Evolutionary conservation across 176 grass and related monocot species (phyloP), one percentile per base, ranked within the genome.

Genomic region (Carex cristatella): DNA sequence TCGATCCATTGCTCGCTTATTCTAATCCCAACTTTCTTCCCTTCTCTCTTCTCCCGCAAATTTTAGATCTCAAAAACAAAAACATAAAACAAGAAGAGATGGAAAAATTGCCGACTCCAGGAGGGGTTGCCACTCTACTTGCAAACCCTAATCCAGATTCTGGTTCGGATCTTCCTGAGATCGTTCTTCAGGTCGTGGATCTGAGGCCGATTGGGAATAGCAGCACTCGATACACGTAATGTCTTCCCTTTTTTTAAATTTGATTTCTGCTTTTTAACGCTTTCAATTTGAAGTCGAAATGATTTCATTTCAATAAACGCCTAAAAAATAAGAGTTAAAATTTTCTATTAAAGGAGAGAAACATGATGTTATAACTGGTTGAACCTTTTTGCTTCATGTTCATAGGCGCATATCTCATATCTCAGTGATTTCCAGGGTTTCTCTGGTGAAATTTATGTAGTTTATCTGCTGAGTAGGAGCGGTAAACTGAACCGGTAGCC

Each of bases 131-230:
- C 40, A n/a, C 62, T 78, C 16, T 95, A 27, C 85, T 87, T 14
- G 83, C 77, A 49, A 88, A 95, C 85, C 88, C 91, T 2, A 85
- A 86, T 75, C 88, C 91, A 3, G 79, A 79, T 78, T 59, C 83
- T 3, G 33, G 53, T 10, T 86, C 81, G 19, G 93, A 84, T 40
- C 69, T 89, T 27, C 86, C 88, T 49, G 91, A 87, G 66, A 85
- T 89, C 85, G 71, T 99, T 83, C 82, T 99, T 27, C 96, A 99
- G 90, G 93, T 95, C 88, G 81, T 99, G 61, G 96, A 99, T 85
- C 90, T 99, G 85, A 99, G 90, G 80, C 65, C 93, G 65, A 88
- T 99, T 35, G 93, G 93, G 68, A 85, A 55, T 86, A 90, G 86
- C 85, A 85, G 59, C 68, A 91, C 69, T 84, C 91, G 96, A 65